These are phyloP conservation scores for Microbotryum silenes-acaulis DNA, from an alignment of 1,284 basidiomycete species.

Conservation along the genomic window DNA sequence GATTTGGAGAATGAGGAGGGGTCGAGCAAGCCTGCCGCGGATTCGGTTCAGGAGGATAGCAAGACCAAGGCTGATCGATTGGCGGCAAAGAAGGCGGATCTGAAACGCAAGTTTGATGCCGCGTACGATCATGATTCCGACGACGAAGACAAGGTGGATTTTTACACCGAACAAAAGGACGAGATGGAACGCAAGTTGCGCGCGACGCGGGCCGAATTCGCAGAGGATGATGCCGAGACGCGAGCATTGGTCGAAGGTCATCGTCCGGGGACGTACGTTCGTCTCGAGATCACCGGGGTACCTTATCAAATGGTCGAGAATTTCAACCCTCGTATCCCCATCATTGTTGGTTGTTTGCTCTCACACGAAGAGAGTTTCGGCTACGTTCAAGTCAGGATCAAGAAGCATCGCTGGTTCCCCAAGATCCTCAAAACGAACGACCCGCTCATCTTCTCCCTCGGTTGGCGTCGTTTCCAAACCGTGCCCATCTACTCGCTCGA, in stretches of 20 bases:
- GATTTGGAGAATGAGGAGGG: conserved; percentile 46
- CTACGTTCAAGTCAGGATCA: conserved; percentile 89
- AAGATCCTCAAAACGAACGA: conserved; percentile 95
- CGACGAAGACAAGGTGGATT: conserved; percentile 58
- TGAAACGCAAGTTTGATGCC: conserved; percentile 93
- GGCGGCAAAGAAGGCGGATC: conserved; percentile 76
- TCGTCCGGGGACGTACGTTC: conserved; percentile 85
- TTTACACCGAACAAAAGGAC: conserved; percentile 86
- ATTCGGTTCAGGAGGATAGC: conserved; percentile 22
- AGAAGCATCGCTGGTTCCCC: conserved; percentile 90
- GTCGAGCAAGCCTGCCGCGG: conserved; percentile 14
- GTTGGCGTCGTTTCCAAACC: conserved; percentile 93
- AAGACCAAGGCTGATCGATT: conserved; percentile 52
- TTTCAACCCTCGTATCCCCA: conserved; percentile 84
- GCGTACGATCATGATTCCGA: conserved; percentile 85
- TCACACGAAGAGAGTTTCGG: conserved; percentile 86
- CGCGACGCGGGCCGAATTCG: conserved; percentile 81
- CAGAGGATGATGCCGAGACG: conserved; percentile 64
- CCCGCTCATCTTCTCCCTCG: conserved; percentile 87
- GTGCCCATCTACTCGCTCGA: conserved; percentile 93
- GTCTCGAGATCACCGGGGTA: conserved; percentile 74
- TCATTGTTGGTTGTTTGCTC: conserved; percentile 87
- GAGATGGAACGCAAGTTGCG: conserved; percentile 79
- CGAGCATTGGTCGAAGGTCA: conserved; percentile 83
- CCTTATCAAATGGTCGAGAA: conserved; percentile 88